Evolutionary conservation across 2,329 filamentous ascomycete genomes (phyloP).

Genomic region (Alternaria dauci): DNA sequence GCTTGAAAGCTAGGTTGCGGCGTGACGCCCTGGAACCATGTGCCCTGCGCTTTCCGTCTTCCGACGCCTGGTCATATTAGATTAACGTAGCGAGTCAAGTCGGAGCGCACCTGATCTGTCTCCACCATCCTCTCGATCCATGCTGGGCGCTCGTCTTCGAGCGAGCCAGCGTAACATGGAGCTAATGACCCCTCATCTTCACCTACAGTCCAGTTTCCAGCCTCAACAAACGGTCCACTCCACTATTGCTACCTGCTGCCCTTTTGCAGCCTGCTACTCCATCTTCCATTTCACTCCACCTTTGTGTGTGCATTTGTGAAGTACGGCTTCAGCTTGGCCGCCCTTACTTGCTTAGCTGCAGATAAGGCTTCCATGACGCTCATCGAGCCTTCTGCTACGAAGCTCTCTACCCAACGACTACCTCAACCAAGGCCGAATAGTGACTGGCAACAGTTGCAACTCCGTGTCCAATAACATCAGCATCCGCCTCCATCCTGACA

Average conservation of each 20-base stretch:
- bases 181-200: conserved; percentile 25
- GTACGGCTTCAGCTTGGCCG: conserved; percentile 23
- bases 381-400: conserved; percentile 16
- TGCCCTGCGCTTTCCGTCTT: conserved; percentile 17
- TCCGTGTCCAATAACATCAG: background rate
- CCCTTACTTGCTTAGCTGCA: conserved; percentile 23
- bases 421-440: background rate
- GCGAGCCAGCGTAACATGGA: conserved; percentile 30
- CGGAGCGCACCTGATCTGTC: conserved; percentile 28
- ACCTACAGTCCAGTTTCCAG: conserved; percentile 16
- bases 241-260: conserved; percentile 14
- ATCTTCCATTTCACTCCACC: conserved; percentile 2
- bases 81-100: conserved; percentile 28
- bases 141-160: conserved; percentile 21
- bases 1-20: conserved; percentile 12
- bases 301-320: conserved; percentile 28
- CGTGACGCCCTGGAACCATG: conserved; percentile 17
- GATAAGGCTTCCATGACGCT: conserved; percentile 30
- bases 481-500: background rate
- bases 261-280: conserved; percentile 10
- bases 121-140: conserved; percentile 25
- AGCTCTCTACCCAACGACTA: conserved; percentile 12
- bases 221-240: conserved; percentile 19
- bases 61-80: conserved; percentile 25
- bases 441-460: background rate